Evolutionary conservation across 2,329 filamentous ascomycete species (phyloP), one percentile per base, ranked within the genome.

Genomic region (Arthrobotrys pseudoclavata): DNA sequence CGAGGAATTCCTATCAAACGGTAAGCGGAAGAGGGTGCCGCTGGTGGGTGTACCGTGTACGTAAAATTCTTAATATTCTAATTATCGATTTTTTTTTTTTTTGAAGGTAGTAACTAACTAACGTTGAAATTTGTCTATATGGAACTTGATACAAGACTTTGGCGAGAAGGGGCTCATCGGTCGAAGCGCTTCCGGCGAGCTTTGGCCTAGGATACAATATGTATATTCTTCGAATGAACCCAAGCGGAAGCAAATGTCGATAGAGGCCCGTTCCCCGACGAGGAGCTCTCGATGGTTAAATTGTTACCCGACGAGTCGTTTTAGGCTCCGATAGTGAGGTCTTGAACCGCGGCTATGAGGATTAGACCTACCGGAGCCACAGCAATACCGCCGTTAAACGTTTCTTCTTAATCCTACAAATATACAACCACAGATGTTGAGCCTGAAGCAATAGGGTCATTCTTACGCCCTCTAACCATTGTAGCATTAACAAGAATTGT

Each of bases 31-130:
- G 6, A n/a, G 66, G 52, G 1, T 60, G 52, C n/a, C 66, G 66
- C 15, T 69, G 66, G 66, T 69, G 66, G 66, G 66, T 69, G 66
- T n/a, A n/a, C n/a, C n/a, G n/a, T n/a, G n/a, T n/a, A n/a, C n/a
- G n/a, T n/a, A n/a, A n/a, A n/a, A n/a, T n/a, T n/a, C n/a, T n/a
- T n/a, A n/a, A n/a, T n/a, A n/a, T n/a, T n/a, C n/a, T n/a, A n/a
- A n/a, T n/a, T n/a, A n/a, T n/a, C n/a, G n/a, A n/a, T n/a, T n/a
- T n/a, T n/a, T n/a, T n/a, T n/a, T n/a, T n/a, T n/a, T n/a, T n/a
- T n/a, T n/a, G n/a, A n/a, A n/a, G n/a, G n/a, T n/a, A n/a, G n/a
- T n/a, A n/a, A n/a, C n/a, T n/a, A n/a, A n/a, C n/a, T n/a, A n/a
- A n/a, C 13, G 37, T 42, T 42, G 37, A 42, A 29, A 31, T 31